These are phyloP conservation scores for Nevesoporus exiguus DNA, from an alignment of 768 basidiomycete species.

Conservation along the genomic window DNA sequence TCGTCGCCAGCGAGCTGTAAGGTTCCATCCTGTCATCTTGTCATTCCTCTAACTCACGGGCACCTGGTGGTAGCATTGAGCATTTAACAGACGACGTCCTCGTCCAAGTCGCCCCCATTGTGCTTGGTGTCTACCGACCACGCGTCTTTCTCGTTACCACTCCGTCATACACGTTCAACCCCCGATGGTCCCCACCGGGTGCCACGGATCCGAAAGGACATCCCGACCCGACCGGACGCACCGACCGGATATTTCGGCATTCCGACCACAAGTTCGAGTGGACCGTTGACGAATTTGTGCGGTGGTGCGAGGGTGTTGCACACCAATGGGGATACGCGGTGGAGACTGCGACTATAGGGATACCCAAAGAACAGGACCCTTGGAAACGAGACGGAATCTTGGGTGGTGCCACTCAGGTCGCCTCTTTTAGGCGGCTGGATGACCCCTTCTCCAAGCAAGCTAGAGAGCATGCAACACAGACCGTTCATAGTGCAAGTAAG, in stretches of 20 bases:
- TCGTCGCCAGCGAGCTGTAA: constrained; percentile 81
- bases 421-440: constrained; percentile 54
- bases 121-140: constrained; percentile 80
- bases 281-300: constrained; percentile 69
- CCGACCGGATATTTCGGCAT: constrained; percentile 74
- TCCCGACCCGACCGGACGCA: constrained; percentile 74
- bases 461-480: constrained; percentile 22
- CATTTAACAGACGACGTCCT: constrained; percentile 64
- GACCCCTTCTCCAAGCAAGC: constrained; percentile 29
- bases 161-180: constrained; percentile 82
- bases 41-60: constrained; percentile 3
- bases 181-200: constrained; percentile 61
- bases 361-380: constrained; percentile 54
- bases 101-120: constrained; percentile 58
- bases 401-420: constrained; percentile 67
- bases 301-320: constrained; percentile 57
- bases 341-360: constrained; percentile 56
- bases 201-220: constrained; percentile 46
- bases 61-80: constrained; percentile 59
- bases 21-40: constrained; percentile 23
- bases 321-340: constrained; percentile 72
- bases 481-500: constrained; percentile 5
- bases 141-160: constrained; percentile 75
- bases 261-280: constrained; percentile 88
- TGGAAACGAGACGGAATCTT: constrained; percentile 68